phyloP scores from a whole-genome alignment of 805 yeast genomes.

The Maudiozyma saulgeensis region DNA sequence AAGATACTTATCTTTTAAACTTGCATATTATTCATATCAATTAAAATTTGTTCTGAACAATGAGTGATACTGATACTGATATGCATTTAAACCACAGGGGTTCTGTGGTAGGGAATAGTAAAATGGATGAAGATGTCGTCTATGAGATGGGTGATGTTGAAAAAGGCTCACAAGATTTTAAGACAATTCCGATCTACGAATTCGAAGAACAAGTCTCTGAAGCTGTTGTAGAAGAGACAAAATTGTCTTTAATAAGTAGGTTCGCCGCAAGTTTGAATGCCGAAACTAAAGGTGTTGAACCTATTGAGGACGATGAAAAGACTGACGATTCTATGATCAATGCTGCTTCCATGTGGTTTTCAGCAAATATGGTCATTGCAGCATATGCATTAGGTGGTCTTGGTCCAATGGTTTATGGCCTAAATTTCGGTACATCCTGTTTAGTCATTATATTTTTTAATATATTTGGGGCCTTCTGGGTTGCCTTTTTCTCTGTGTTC shows the following conservation, averaged over 20 bases:
- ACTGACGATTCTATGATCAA: slow-evolving; percentile 53
- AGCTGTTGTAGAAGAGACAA: slow-evolving; percentile 9
- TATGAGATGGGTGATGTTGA: slow-evolving; percentile 6
- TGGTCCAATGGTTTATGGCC: slow-evolving; percentile 52
- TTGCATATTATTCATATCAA: neutral
- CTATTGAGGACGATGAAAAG: slow-evolving; percentile 70
- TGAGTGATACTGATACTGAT: slow-evolving; percentile 1
- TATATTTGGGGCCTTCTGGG: slow-evolving; percentile 59
- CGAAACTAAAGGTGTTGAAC: slow-evolving; percentile 71
- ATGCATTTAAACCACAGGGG: slow-evolving; percentile 7
- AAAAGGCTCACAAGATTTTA: slow-evolving; percentile 4
- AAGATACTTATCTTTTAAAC: neutral
- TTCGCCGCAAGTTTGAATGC: slow-evolving; percentile 28
- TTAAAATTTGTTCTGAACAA: neutral
- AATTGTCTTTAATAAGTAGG: slow-evolving; percentile 13
- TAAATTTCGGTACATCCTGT: slow-evolving; percentile 32
- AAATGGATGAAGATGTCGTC: neutral
- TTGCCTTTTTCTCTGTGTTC: slow-evolving; percentile 71
- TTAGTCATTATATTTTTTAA: slow-evolving; percentile 12
- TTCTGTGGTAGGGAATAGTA: slow-evolving; percentile 4
- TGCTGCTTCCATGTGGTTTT: slow-evolving; percentile 83
- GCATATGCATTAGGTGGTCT: slow-evolving; percentile 69
- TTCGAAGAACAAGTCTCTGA: slow-evolving; percentile 5
- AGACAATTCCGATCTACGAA: slow-evolving; percentile 1
- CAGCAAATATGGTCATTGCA: slow-evolving; percentile 83